phyloP scores from a whole-genome alignment of 192 early-diverging fungal species.

The Entomortierella lignicola region DNA sequence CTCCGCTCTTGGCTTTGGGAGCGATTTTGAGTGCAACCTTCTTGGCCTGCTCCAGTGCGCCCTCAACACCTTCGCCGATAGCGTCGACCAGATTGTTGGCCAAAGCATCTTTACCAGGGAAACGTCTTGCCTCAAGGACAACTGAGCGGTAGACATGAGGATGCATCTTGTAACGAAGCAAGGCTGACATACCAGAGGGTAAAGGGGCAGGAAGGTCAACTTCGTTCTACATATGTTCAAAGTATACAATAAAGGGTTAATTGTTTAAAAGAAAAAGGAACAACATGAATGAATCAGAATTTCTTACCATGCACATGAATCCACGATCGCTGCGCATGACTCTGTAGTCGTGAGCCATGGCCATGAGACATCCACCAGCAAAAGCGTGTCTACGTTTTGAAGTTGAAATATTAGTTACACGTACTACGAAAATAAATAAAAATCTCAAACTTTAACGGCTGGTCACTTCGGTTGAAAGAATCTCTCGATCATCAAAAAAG shows the following conservation, averaged over 20 bases:
- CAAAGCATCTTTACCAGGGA: conserved; percentile 69
- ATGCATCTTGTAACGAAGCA: conserved; percentile 71
- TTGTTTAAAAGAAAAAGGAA: neutral
- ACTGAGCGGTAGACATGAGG: conserved; percentile 68
- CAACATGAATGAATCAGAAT: too few relatives aligned
- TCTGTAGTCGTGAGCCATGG: conserved; percentile 71
- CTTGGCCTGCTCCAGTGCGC: conserved; percentile 59
- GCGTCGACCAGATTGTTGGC: conserved; percentile 67
- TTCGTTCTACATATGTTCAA: too few relatives aligned
- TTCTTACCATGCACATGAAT: conserved; percentile 73
- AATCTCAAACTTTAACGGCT: too few relatives aligned
- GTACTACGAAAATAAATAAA: too few relatives aligned
- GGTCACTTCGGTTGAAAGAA: neutral
- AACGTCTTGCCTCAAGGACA: conserved; percentile 68
- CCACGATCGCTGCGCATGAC: conserved; percentile 80
- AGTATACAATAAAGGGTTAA: too few relatives aligned
- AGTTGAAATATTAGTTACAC: too few relatives aligned
- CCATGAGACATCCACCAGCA: conserved; percentile 76
- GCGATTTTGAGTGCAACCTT: conserved; percentile 64
- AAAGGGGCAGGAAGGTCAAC: conserved; percentile 75
- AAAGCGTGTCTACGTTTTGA: conserved; percentile 70
- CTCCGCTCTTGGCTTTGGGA: conserved; percentile 64
- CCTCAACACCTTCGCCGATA: conserved; percentile 61
- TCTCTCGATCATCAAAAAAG: too few relatives aligned
- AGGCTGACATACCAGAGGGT: conserved; percentile 73